Conservation (phyloP, 331 rosid genomes). For the Saraca asoca region DNA sequence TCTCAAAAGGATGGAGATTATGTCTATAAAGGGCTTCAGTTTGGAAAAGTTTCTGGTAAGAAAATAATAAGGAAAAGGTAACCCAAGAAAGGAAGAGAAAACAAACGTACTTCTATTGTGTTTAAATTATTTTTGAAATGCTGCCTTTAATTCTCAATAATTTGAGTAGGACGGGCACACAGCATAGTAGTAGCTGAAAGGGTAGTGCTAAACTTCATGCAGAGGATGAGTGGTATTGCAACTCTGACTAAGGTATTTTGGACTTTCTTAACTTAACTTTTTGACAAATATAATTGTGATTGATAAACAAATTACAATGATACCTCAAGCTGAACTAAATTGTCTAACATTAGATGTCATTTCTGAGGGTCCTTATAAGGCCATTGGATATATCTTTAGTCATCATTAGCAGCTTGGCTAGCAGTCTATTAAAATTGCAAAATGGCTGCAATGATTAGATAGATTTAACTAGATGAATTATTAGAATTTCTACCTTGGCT, state of each 20-base stretch:
- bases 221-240: slow-evolving; percentile 97
- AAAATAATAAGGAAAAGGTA: not conserved
- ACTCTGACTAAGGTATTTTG: slow-evolving; percentile 75
- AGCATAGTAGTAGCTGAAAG: slow-evolving; percentile 84
- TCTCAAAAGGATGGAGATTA: slow-evolving; percentile 75
- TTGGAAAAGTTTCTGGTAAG: slow-evolving; percentile 87
- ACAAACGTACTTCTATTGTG: not conserved
- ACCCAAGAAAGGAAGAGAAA: not conserved
- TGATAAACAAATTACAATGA: not conserved
- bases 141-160: slow-evolving; percentile 24
- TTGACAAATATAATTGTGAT: not conserved
- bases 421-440: slow-evolving; percentile 5
- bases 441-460: slow-evolving; percentile 11
- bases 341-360: slow-evolving; percentile 17
- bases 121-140: slow-evolving; percentile 32
- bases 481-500: slow-evolving; percentile 11
- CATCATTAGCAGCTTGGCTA: not conserved
- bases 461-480: slow-evolving; percentile 11
- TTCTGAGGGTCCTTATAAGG: slow-evolving; percentile 11
- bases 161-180: slow-evolving; percentile 75
- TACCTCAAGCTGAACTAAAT: slow-evolving; percentile 10
- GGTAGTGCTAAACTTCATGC: slow-evolving; percentile 90
- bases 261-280: slow-evolving; percentile 12
- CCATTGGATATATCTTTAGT: slow-evolving; percentile 5
- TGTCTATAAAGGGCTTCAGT: slow-evolving; percentile 69